Base-by-base conservation (phyloP, 2,329 filamentous ascomycete species). In the Fusarium sp. region DNA sequence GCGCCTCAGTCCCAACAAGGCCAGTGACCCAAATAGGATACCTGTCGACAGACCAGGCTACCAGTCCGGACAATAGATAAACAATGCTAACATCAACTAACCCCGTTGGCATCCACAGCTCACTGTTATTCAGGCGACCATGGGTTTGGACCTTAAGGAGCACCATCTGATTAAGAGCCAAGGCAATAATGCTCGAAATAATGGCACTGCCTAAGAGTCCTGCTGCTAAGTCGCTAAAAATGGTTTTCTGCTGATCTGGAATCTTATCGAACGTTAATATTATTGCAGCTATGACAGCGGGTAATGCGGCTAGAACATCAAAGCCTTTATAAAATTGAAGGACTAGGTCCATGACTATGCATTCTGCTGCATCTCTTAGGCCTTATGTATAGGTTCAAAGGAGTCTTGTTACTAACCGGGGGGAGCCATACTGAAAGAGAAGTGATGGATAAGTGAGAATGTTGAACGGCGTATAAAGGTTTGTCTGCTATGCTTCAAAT, bases 11-110 rank as follows among this genome's bases (percentile, higher is more conserved):
- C n/a, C 44, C 27, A 50, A 59, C 33, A 8, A 49, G n/a, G 17
- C 17, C n/a, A 27, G 26, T 50, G 20, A 59, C 27, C 56, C 45
- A 59, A 14, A 30, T 14, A n/a, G 56, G 17, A 20, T 59, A 59
- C 38, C 56, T 59, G 27, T 59, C 37, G 8, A 50, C 27, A n/a
- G 45, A 42, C 56, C 37, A 50, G 5, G 45, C 37, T 49, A 59
- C 23, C 14, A 59, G 23, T 26, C 45, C 45, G 26, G 15, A 26
- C 8, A 59, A 18, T 14, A 59, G 3, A 14, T 50, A 3, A 9
- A 11, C 15, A 50, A 59, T 59, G 10, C 56, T 59, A 12, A 35
- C 17, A 49, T 59, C 37, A 27, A 59, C 35, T 7, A 59, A 20
- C 17, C 9, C 23, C 3, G 27, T 50, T 49, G 38, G 27, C 11